phyloP scores from a whole-genome alignment of 2,329 filamentous ascomycete genomes.

The Penicillium sp. region DNA sequence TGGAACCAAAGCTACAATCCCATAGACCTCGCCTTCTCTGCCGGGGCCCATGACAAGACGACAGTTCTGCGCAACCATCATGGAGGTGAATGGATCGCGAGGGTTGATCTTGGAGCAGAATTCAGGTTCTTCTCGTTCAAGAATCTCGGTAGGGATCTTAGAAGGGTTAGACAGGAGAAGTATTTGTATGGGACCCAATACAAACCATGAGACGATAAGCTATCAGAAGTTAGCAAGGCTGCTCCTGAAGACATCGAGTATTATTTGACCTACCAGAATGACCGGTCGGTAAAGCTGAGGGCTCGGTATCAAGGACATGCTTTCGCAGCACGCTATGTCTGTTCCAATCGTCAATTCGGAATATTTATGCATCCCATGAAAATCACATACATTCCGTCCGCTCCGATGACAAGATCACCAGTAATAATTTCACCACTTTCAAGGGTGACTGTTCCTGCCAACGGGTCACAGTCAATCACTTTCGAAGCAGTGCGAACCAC shows the following conservation, averaged over 20 bases:
- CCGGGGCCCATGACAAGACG: constrained; percentile 54
- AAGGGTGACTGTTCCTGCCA: constrained; percentile 16
- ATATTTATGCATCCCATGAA: not conserved
- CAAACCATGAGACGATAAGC: constrained; percentile 22
- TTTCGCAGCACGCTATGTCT: constrained; percentile 27
- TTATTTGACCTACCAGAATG: constrained; percentile 16
- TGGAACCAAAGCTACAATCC: constrained; percentile 51
- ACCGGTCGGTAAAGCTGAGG: constrained; percentile 14
- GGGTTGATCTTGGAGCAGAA: constrained; percentile 41
- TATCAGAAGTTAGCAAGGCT: not conserved
- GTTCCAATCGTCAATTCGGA: not conserved
- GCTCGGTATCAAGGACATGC: constrained; percentile 20
- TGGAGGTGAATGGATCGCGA: constrained; percentile 47
- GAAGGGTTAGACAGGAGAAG: not conserved
- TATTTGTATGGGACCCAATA: not conserved
- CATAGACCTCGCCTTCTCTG: constrained; percentile 46
- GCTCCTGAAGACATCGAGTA: not conserved
- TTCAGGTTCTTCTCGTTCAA: constrained; percentile 18
- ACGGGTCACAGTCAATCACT: constrained; percentile 16
- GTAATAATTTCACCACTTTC: constrained; percentile 18
- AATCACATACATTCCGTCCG: constrained; percentile 32
- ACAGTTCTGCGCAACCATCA: constrained; percentile 50
- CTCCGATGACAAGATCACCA: constrained; percentile 34
- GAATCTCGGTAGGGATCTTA: constrained; percentile 14
- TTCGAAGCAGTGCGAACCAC: constrained; percentile 16